Conservation (phyloP, 179 eudicot species). For the Sideroxylon spinosum region DNA sequence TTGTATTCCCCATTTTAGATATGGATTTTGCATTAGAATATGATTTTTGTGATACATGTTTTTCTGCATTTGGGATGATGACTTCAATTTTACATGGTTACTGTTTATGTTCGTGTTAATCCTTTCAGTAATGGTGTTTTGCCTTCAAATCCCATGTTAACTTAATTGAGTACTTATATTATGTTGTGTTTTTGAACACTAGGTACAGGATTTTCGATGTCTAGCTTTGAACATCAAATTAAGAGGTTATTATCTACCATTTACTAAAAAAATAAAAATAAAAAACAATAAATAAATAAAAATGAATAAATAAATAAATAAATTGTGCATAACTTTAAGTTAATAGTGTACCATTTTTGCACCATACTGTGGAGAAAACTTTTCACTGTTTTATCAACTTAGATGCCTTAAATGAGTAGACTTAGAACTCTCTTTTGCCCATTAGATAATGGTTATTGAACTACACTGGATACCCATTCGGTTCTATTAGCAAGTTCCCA, state of each 20-base stretch:
- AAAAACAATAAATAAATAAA: too few relatives aligned
- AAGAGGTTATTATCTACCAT: neutral
- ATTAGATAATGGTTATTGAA: constrained; percentile 8
- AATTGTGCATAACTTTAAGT: neutral
- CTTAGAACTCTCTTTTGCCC: neutral
- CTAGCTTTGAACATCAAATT: neutral
- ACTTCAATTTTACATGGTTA: neutral
- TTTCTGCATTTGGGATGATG: neutral
- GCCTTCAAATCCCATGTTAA: neutral
- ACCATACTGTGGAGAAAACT: neutral
- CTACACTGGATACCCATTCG: neutral
- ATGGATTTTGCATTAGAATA: neutral
- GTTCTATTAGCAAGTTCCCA: neutral
- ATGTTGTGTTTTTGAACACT: neutral
- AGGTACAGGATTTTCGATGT: neutral
- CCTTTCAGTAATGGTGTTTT: neutral
- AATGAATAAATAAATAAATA: too few relatives aligned
- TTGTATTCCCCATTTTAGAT: too few relatives aligned
- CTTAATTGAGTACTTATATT: neutral
- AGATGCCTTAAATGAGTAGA: neutral
- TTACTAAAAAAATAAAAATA: too few relatives aligned
- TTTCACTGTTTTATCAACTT: too few relatives aligned
- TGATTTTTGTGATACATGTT: neutral
- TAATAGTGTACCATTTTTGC: neutral
- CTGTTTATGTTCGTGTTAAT: neutral